Conservation (phyloP, 73 alveolate genomes). For the Blepharisma stoltei region DNA sequence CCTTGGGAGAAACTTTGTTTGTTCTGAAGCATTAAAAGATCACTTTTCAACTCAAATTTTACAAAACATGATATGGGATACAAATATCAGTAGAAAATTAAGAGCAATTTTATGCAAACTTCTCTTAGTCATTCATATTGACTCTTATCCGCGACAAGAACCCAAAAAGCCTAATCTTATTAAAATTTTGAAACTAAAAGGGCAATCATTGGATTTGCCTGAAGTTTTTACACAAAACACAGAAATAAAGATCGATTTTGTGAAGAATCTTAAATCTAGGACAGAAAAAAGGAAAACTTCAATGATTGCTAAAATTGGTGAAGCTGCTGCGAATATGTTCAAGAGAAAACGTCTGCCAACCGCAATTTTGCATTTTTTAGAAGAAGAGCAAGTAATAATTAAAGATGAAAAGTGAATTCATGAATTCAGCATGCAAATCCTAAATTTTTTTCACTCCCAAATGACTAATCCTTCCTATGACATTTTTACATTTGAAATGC, state of each 20-base stretch:
- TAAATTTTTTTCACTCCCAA: background rate
- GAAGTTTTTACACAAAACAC: background rate
- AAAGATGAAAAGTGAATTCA: too few relatives aligned
- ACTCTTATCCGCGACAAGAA: conserved; percentile 23
- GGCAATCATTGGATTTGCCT: background rate
- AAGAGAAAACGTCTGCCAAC: background rate
- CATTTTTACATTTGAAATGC: background rate
- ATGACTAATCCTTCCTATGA: background rate
- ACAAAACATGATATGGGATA: background rate
- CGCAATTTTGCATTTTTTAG: background rate
- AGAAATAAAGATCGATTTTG: background rate
- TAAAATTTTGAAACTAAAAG: background rate
- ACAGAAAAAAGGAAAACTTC: background rate
- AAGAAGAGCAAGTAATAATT: background rate
- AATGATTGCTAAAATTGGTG: background rate
- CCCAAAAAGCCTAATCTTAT: conserved; percentile 4
- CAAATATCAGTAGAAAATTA: background rate
- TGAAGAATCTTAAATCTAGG: background rate
- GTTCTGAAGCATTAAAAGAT: background rate
- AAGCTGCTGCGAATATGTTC: background rate
- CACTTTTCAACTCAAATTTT: background rate
- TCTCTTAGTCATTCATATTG: background rate
- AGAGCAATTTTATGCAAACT: conserved; percentile 29
- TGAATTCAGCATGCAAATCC: too few relatives aligned
- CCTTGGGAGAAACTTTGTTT: background rate